Conservation (phyloP, 768 basidiomycete genomes). For the Trametes elegans region DNA sequence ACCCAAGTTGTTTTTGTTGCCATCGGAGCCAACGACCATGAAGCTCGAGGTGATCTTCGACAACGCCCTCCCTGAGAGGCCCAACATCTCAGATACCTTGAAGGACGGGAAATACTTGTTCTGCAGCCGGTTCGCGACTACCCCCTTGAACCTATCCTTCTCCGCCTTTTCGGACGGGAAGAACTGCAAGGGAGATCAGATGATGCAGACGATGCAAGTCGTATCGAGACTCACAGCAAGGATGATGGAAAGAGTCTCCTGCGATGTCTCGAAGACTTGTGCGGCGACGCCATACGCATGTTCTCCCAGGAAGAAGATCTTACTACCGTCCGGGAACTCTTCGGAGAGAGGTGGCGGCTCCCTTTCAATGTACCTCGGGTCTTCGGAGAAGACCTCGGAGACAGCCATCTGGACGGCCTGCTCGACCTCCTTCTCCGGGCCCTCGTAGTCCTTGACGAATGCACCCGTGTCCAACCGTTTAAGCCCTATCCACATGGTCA, state of each 20-base stretch:
- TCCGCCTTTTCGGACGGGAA: slow-evolving; percentile 83
- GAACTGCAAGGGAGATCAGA: slow-evolving; percentile 50
- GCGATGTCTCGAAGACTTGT: slow-evolving; percentile 73
- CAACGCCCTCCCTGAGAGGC: slow-evolving; percentile 74
- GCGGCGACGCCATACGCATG: slow-evolving; percentile 96
- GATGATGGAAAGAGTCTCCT: slow-evolving; percentile 71
- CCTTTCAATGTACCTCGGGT: slow-evolving; percentile 82
- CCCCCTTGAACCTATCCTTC: slow-evolving; percentile 69
- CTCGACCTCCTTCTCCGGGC: slow-evolving; percentile 74
- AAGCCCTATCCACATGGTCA: slow-evolving; percentile 54
- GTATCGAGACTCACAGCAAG: slow-evolving; percentile 64
- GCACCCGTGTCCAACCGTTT: slow-evolving; percentile 87
- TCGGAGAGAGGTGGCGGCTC: slow-evolving; percentile 78
- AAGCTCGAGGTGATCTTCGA: slow-evolving; percentile 93
- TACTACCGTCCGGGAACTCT: slow-evolving; percentile 88
- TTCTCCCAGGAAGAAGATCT: slow-evolving; percentile 94
- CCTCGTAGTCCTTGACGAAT: slow-evolving; percentile 94
- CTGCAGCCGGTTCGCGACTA: slow-evolving; percentile 51
- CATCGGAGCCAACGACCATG: slow-evolving; percentile 77
- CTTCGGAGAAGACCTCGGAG: slow-evolving; percentile 78
- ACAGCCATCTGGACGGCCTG: slow-evolving; percentile 88
- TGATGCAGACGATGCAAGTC: not conserved
- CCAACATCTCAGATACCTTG: slow-evolving; percentile 69
- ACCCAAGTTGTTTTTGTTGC: slow-evolving; percentile 84
- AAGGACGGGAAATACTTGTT: slow-evolving; percentile 77